A percentile compares a stretch with the other conserved stretches of the same genome.
Evolutionary conservation across 1,284 basidiomycete species (phyloP).

Genomic region (Kwoniella shivajii): DNA sequence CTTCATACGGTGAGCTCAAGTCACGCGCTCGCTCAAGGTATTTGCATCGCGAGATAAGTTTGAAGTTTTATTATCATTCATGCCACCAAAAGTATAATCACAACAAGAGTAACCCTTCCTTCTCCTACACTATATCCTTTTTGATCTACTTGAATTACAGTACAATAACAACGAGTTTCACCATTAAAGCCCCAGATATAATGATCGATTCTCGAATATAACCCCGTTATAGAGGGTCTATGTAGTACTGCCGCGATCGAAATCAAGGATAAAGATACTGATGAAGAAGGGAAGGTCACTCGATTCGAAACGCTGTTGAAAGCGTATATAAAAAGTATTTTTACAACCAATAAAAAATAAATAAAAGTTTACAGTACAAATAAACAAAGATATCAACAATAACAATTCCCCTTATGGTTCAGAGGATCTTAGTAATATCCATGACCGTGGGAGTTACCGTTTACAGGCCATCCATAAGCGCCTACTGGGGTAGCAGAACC

Average conservation of each 20-base stretch:
- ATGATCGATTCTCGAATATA: background rate
- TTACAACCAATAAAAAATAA: constrained; percentile 3
- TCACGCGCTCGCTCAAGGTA: too few relatives aligned
- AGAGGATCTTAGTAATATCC: constrained; percentile 8
- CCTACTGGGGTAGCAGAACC: constrained; percentile 16
- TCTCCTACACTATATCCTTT: background rate
- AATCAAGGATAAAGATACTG: background rate
- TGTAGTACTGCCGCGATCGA: too few relatives aligned
- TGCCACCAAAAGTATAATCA: constrained; percentile 4
- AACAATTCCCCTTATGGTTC: background rate
- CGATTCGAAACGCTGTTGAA: constrained; percentile 13
- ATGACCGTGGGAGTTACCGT: constrained; percentile 1
- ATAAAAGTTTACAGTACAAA: background rate
- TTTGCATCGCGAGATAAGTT: background rate
- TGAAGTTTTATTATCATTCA: constrained; percentile 7
- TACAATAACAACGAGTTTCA: background rate
- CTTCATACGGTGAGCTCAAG: too few relatives aligned
- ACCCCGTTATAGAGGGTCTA: constrained; percentile 9
- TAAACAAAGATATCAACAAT: constrained; percentile 2
- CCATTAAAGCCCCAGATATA: background rate
- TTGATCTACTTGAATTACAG: background rate
- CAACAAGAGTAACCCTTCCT: background rate
- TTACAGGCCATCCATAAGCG: background rate
- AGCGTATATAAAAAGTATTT: constrained; percentile 1
- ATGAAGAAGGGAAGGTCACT: background rate